Base-by-base conservation (phyloP, 1,284 basidiomycete species). In the Austroboletus novae-zelandiae region DNA sequence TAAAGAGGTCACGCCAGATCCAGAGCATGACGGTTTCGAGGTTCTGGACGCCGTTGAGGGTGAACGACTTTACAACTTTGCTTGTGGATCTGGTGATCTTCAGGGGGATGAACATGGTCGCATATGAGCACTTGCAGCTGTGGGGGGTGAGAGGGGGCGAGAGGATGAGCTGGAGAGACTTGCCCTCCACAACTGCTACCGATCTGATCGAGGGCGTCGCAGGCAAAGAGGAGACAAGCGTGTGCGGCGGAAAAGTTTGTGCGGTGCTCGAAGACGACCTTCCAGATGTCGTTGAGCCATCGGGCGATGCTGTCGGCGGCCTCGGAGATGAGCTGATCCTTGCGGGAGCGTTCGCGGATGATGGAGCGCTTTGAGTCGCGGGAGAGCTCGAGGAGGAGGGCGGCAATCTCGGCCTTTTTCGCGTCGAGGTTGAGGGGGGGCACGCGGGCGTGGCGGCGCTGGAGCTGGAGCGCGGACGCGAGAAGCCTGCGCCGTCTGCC, bases 1-100 rank as follows among this genome's bases (percentile, higher is more conserved):
- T 60, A 56, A 85, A 77, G 20, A 84, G 69, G 51, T 86, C 84
- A 6, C 84, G 75, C 84, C 84, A 86, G 42, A 86, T 76, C 81
- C 83, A 86, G 18, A 83, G 61, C 3, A 81, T 54, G 30, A 77
- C 71, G n/a, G 63, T 64, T 36, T 78, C 72, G 31, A 85, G 67
- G 39, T 73, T 73, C 23, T 74, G 70, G 1, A 74, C 73, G 11
- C 82, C 81, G 6, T 65, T 66, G n/a, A 84, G 59, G 15, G 65
- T 60, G 55, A 84, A 84, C 0, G 70, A 67, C 54, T 78, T 83
- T 56, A 84, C 60, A 15, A 69, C 40, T 39, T 74, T 74, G 14
- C 77, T 77, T 5, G 68, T 63, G 30, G 64, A 68, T 40, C 65
- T 62, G 43, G 65, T 75, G 53, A 86, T 74, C 4, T 61, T 59